Base-by-base conservation (phyloP, 345 rosid genomes). In the Syzygium aromaticum region DNA sequence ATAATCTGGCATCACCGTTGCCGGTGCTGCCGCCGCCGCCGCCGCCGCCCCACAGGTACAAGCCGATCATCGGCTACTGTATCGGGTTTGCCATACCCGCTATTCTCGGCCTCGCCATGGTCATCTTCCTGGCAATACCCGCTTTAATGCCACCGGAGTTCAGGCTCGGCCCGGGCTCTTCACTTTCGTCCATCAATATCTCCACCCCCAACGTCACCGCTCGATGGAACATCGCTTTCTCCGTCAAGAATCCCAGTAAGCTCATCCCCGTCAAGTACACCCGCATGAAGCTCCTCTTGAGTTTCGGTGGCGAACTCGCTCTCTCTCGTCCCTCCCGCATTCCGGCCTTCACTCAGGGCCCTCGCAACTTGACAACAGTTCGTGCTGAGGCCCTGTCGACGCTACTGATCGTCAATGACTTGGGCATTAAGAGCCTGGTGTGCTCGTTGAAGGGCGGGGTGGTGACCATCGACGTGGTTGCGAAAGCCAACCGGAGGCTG, bases 81-180 rank as follows among this genome's bases (percentile, higher is more conserved):
- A 1, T 27, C 3, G 16, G 0, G 12, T 59, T 0, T 25, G 16
- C 67, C 30, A 3, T 59, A 12, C 30, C 67, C 16, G 1, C 0
- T 11, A 0, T 59, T 59, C 28, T 59, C 30, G 7, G 0, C 64
- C 5, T 59, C 28, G 30, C 11, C 2, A 59, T 27, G 64, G 30
- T 59, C 64, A 27, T 25, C 28, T 59, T 59, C 1, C 15, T 59
- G 3, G 64, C 1, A 2, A 59, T 59, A 11, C 64, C 30, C 0
- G 7, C 30, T 2, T 0, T 59, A 27, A 59, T 59, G 67, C 30
- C 67, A 0, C 30, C 64, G 0, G 64, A 25, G 64, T 57, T 57
- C 6, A 11, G 17, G 73, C 73, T 61, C 19, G 9, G n/a, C 33
- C 4, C 2, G 9, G 33, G 67, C 17, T 61, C 73, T 27, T 61